These are phyloP conservation scores for Verbascum thapsus DNA, from an alignment of 257 asterid genomes.

Conservation along the genomic window DNA sequence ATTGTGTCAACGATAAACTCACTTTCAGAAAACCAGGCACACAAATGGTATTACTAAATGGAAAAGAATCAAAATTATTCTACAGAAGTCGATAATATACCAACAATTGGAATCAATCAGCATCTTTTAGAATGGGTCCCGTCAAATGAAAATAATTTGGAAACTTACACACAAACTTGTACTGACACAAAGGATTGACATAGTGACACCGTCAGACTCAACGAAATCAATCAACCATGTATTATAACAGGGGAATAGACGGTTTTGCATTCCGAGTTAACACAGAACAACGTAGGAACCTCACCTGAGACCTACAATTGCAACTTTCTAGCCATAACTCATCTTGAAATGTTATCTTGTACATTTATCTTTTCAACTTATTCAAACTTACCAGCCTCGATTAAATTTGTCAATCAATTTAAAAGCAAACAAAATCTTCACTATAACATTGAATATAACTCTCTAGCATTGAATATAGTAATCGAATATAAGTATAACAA, in stretches of 20 bases:
- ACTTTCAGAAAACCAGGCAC: constrained; percentile 17
- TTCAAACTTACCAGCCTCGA: not conserved
- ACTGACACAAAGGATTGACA: not conserved
- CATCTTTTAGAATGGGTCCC: constrained; percentile 7
- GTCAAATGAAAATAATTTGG: constrained; percentile 2
- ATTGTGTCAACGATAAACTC: constrained; percentile 12
- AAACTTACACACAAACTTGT: not conserved
- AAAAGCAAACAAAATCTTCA: too few species aligned
- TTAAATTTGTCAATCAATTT: too few species aligned
- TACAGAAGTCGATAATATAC: not conserved
- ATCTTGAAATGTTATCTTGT: not conserved
- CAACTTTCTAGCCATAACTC: not conserved
- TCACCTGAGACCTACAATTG: not conserved
- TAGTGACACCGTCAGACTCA: not conserved
- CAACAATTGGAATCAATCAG: constrained; percentile 16
- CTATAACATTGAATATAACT: too few species aligned
- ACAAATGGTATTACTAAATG: not conserved
- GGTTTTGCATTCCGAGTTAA: not conserved
- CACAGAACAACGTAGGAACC: not conserved
- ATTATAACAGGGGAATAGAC: not conserved
- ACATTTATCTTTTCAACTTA: not conserved
- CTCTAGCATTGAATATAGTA: too few species aligned
- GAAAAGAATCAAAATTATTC: not conserved
- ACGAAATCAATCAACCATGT: not conserved
- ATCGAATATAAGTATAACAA: too few species aligned